These are phyloP conservation scores for Rehmannia glutinosa DNA, from an alignment of 257 asterid species.

Conservation along the genomic window DNA sequence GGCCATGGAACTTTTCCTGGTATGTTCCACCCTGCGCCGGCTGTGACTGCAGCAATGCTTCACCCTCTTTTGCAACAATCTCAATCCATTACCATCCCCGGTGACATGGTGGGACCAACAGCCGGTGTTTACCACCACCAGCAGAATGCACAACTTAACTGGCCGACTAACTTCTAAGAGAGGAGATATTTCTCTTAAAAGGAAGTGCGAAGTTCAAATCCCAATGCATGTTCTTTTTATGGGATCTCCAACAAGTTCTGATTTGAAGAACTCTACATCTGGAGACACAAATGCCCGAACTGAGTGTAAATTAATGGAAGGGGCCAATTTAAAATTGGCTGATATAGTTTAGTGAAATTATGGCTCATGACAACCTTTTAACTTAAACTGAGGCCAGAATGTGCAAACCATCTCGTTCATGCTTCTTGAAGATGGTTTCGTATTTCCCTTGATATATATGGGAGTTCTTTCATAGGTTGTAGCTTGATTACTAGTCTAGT, in stretches of 20 bases:
- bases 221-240: background rate
- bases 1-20: constrained; percentile 45
- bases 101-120: constrained; percentile 47
- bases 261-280: background rate
- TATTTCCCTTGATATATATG: constrained; percentile 9
- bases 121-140: constrained; percentile 45
- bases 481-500: background rate
- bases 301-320: constrained; percentile 10
- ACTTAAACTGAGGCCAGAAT: constrained; percentile 16
- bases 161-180: constrained; percentile 51
- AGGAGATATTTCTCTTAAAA: background rate
- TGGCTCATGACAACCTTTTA: constrained; percentile 19
- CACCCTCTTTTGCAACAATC: constrained; percentile 56
- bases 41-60: constrained; percentile 33
- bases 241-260: constrained; percentile 14
- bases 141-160: constrained; percentile 50
- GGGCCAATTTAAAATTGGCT: constrained; percentile 5
- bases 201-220: background rate
- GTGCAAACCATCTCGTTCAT: constrained; percentile 12
- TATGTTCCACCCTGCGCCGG: constrained; percentile 47
- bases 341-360: constrained; percentile 21
- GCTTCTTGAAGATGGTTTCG: constrained; percentile 13
- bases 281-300: background rate
- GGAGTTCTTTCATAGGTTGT: constrained; percentile 10
- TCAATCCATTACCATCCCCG: constrained; percentile 43